Conservation (phyloP, 1,284 basidiomycete species). For the Melampsora americana region DNA sequence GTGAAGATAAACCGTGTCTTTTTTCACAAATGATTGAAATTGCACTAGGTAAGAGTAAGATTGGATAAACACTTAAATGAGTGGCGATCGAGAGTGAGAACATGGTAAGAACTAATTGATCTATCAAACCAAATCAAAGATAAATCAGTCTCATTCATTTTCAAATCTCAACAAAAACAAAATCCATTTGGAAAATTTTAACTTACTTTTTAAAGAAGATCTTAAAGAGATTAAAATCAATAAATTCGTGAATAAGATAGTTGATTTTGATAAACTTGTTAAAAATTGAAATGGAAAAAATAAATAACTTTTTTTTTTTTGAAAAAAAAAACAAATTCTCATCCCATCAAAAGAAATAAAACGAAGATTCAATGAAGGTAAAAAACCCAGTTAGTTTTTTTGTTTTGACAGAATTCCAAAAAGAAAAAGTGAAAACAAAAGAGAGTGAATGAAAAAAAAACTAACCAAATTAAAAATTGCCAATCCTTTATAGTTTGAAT, state of each 20-base stretch:
- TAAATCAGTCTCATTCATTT: not conserved
- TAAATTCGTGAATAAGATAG: conserved; percentile 44
- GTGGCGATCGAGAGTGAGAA: conserved; percentile 67
- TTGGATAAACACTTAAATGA: conserved; percentile 69
- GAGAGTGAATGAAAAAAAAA: too few relatives aligned
- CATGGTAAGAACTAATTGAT: conserved; percentile 61
- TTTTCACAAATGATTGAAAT: conserved; percentile 20
- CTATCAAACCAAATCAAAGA: conserved; percentile 54
- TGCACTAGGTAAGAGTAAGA: conserved; percentile 61
- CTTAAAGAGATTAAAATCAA: conserved; percentile 42
- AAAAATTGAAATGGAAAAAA: conserved; percentile 37
- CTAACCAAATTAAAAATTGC: conserved; percentile 17
- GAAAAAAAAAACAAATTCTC: not conserved
- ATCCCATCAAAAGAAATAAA: too few relatives aligned
- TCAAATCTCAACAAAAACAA: too few relatives aligned
- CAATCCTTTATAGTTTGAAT: not conserved
- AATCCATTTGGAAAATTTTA: too few relatives aligned
- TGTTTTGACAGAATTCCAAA: too few relatives aligned
- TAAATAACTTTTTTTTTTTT: conserved; percentile 43
- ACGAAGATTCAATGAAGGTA: too few relatives aligned
- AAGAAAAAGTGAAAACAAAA: not conserved
- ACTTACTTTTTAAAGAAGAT: conserved; percentile 14
- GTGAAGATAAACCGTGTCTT: not conserved
- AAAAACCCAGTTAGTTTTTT: too few relatives aligned
- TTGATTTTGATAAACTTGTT: conserved; percentile 45